Evolutionary conservation across 1,139 yeast species (phyloP).

Genomic region (Pichia sp.): DNA sequence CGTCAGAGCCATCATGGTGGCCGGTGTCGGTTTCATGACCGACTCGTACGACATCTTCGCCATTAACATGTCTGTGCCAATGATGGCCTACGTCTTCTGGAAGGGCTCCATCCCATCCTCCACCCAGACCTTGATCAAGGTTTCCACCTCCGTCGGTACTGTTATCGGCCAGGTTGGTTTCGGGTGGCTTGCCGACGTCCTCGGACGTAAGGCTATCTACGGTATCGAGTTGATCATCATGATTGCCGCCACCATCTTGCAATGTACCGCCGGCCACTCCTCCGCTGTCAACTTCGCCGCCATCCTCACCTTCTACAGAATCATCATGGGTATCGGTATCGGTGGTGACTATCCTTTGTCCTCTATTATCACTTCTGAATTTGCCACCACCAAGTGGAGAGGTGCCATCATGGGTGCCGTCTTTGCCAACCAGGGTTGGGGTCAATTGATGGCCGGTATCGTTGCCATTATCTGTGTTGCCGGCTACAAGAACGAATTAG

Average conservation of each 20-base stretch:
- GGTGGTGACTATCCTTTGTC: conserved; percentile 99
- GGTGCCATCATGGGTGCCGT: conserved; percentile 95
- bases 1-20: conserved; percentile 78
- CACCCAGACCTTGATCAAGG: conserved; percentile 71
- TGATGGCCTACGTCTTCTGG: conserved; percentile 77
- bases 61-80: conserved; percentile 72
- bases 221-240: conserved; percentile 84
- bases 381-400: conserved; percentile 90
- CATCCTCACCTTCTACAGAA: conserved; percentile 69
- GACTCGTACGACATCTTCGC: conserved; percentile 92
- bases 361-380: conserved; percentile 85
- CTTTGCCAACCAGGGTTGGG: conserved; percentile 90
- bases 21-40: conserved; percentile 92
- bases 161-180: conserved; percentile 87
- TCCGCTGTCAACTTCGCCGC: conserved; percentile 72
- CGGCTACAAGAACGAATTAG: conserved; percentile 60
- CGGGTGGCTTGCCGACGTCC: conserved; percentile 77
- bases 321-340: conserved; percentile 91
- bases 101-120: conserved; percentile 62
- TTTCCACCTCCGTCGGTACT: conserved; percentile 90
- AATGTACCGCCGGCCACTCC: conserved; percentile 64
- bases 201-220: conserved; percentile 85
- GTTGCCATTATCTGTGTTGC: conserved; percentile 69
- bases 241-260: conserved; percentile 75
- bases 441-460: conserved; percentile 82